Base-by-base conservation (phyloP, 352 stramenopile genomes). In the Elongisporangium anandrum region DNA sequence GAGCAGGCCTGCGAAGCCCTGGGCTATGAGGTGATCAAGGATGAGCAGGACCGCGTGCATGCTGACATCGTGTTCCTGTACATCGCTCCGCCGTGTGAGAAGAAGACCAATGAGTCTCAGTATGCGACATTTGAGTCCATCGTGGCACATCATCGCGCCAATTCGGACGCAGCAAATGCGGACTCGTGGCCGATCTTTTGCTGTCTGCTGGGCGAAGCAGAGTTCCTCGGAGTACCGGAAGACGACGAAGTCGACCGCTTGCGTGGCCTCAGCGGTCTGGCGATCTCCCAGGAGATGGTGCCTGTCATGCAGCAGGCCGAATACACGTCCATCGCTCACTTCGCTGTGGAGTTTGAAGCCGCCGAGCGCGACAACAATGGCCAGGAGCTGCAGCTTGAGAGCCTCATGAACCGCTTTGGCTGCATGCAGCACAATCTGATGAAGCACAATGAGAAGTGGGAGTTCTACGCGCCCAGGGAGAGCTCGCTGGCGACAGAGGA, bases 361-460 rank as follows among this genome's bases (percentile, higher is more conserved):
- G 16, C 63, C 16, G 68, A 58, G 48, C 19, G 48, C 1, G 60
- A 69, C 10, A 66, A 54, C 29, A 56, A 68, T 29, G 77, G 73
- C 48, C 34, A 72, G 15, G 67, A 67, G 39, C 66, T 63, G 26
- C 65, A 73, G 21, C 57, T 87, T 17, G 66, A 81, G 48, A 61
- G 61, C 20, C 65, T 95, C 50, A 95, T 95, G 85, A 71, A 69
- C 47, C 75, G 65, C 24, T 93, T 95, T 60, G 77, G 77, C 26
- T 86, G 75, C 55, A 70, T 89, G 41, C 69, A 86, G 20, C 81
- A 84, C 57, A 93, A 95, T 50, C 57, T 95, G 47, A 92, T 93
- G 81, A 72, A 90, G 39, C 71, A 92, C 51, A 86, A 70, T 0
- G 85, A 95, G 55, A 95, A 93, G 57, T 95, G 85, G 85, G 79